phyloP scores from a whole-genome alignment of 1,284 basidiomycete species.

The Trichosporon inkin region DNA sequence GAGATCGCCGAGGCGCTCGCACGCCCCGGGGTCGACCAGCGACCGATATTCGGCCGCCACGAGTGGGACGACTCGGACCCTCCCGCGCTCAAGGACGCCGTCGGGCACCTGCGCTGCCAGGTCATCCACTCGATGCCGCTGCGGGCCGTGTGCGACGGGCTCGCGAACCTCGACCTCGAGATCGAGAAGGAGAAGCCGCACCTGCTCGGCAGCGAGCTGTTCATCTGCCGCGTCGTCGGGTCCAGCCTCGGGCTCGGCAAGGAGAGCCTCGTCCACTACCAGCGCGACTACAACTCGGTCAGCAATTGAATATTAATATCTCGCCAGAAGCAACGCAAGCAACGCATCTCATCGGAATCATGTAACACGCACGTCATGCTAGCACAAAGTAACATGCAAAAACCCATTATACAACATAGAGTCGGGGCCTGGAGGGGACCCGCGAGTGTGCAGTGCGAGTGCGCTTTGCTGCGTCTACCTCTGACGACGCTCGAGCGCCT shows the following conservation, averaged over 20 bases:
- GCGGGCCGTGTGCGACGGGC: slow-evolving; percentile 18
- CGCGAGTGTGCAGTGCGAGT: too few relatives aligned
- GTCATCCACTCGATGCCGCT: slow-evolving; percentile 30
- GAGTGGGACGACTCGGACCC: slow-evolving; percentile 23
- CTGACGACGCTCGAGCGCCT: slow-evolving; percentile 69
- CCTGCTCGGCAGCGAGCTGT: slow-evolving; percentile 40
- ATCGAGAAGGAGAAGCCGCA: slow-evolving; percentile 8
- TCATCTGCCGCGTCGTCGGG: slow-evolving; percentile 43
- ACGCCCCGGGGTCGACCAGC: slow-evolving; percentile 29
- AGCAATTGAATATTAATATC: neutral
- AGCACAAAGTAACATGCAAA: slow-evolving; percentile 2
- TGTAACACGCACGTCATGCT: neutral
- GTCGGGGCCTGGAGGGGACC: neutral
- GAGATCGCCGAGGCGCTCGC: slow-evolving; percentile 36
- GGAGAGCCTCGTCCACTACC: slow-evolving; percentile 38
- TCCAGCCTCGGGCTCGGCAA: slow-evolving; percentile 15
- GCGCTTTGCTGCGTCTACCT: slow-evolving; percentile 54
- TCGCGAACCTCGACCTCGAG: neutral
- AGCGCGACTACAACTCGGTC: slow-evolving; percentile 29
- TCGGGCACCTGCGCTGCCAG: slow-evolving; percentile 33
- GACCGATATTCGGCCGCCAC: slow-evolving; percentile 25
- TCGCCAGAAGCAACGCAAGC: neutral
- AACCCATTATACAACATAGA: slow-evolving; percentile 8
- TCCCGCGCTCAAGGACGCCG: slow-evolving; percentile 22
- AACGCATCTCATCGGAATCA: slow-evolving; percentile 2